Conservation (phyloP, 2,329 filamentous ascomycete species). For the Fonsecaea multimorphosa region DNA sequence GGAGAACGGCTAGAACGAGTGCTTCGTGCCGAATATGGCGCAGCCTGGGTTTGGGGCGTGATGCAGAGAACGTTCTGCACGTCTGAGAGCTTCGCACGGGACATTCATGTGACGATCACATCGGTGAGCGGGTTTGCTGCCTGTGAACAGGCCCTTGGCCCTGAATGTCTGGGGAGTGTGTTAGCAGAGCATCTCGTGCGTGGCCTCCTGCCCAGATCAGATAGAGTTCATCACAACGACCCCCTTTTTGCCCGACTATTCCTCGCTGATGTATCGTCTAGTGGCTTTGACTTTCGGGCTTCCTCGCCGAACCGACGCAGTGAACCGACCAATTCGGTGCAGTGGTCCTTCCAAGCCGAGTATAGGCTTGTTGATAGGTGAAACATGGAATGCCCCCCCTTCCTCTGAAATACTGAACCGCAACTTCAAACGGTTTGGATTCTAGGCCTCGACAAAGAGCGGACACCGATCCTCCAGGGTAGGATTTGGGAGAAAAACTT, state of each 20-base stretch:
- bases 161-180: background rate
- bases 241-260: background rate
- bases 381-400: background rate
- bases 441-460: background rate
- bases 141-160: background rate
- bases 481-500: background rate
- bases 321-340: background rate
- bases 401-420: background rate
- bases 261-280: background rate
- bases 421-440: background rate
- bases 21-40: background rate
- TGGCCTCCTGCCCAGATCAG: background rate
- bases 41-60: background rate
- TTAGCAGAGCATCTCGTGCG: background rate
- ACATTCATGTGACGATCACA: background rate
- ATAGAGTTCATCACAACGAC: background rate
- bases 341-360: background rate
- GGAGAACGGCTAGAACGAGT: background rate
- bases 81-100: background rate
- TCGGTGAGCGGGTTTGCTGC: background rate
- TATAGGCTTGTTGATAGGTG: background rate
- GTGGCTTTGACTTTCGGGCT: background rate
- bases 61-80: slow-evolving; percentile 15
- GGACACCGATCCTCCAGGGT: background rate
- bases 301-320: background rate